Base-by-base conservation (phyloP, 768 basidiomycete species). In the Floccularia luteovirens region DNA sequence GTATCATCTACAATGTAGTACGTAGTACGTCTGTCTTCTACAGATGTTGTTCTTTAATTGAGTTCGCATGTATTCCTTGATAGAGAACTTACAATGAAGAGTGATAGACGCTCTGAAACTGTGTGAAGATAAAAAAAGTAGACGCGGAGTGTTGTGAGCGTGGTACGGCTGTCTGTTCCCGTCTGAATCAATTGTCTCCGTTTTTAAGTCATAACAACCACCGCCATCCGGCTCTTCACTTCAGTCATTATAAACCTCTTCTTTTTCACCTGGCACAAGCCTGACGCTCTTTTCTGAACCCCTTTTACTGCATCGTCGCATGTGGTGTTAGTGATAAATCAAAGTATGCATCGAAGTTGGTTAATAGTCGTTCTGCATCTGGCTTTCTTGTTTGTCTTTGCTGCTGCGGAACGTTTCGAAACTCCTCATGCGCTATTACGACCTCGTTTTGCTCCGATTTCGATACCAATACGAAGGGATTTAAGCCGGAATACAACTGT, bases 1-100 rank as follows among this genome's bases (percentile, higher is more conserved):
- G 61, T 63, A 64, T 59, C 55, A 61, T 56, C 51, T 46, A 50
- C 42, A 35, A 21, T 14, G 16, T 32, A 46, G 39, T 49, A 43
- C 54, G 50, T 58, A 57, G 48, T 43, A 36, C 34, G 16, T 39
- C 31, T 27, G 41, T 12, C 17, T 31, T 27, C 33, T n/a, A n/a
- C n/a, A n/a, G n/a, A 36, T 46, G 41, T 42, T 54, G 39, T 28
- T 48, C 37, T 32, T 30, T 24, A n/a, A n/a, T n/a, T n/a, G n/a
- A n/a, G n/a, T n/a, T n/a, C n/a, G n/a, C n/a, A n/a, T n/a, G n/a
- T n/a, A n/a, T n/a, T n/a, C n/a, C n/a, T n/a, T n/a, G n/a, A n/a
- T n/a, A n/a, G n/a, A n/a, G n/a, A n/a, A n/a, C n/a, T n/a, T n/a
- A n/a, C n/a, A n/a, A n/a, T n/a, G n/a, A n/a, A n/a, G n/a, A n/a